These are phyloP conservation scores for Boletus sp. DNA, from an alignment of 768 basidiomycete genomes.

Conservation along the genomic window DNA sequence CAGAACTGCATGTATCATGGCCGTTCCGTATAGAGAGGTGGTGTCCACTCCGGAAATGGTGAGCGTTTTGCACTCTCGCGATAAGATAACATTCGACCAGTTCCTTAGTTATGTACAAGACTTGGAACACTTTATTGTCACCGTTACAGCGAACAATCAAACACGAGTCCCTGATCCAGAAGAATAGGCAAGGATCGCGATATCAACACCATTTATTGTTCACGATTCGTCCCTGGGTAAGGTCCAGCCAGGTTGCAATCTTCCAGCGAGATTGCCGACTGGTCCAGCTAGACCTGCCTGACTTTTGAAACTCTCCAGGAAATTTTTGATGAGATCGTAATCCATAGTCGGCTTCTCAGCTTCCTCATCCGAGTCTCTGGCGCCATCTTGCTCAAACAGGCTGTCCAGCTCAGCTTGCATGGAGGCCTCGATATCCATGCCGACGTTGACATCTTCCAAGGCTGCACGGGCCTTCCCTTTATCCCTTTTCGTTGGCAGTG, in stretches of 20 bases:
- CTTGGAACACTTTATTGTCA: neutral
- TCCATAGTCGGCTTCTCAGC: slow-evolving; percentile 54
- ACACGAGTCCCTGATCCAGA: neutral
- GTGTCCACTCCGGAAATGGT: too few species aligned
- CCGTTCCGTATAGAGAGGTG: neutral
- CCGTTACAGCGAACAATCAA: neutral
- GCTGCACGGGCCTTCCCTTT: slow-evolving; percentile 36
- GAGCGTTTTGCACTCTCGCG: neutral
- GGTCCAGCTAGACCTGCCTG: slow-evolving; percentile 90
- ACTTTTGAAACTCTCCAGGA: slow-evolving; percentile 92
- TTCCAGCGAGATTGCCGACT: slow-evolving; percentile 83
- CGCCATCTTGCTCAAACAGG: slow-evolving; percentile 49
- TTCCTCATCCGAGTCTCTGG: slow-evolving; percentile 52
- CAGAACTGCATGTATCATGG: slow-evolving; percentile 82
- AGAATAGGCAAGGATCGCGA: neutral
- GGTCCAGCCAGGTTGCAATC: slow-evolving; percentile 72
- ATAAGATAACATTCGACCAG: neutral
- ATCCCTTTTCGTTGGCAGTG: slow-evolving; percentile 41
- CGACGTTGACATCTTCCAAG: slow-evolving; percentile 42
- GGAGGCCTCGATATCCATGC: slow-evolving; percentile 71
- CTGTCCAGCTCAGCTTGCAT: slow-evolving; percentile 87
- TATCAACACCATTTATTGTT: neutral
- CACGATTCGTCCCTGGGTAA: slow-evolving; percentile 66
- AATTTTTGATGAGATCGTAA: slow-evolving; percentile 93
- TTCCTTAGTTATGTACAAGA: neutral